Evolutionary conservation across 176 grass and related monocot species (phyloP).

Genomic region (Coix lacrymajobi): DNA sequence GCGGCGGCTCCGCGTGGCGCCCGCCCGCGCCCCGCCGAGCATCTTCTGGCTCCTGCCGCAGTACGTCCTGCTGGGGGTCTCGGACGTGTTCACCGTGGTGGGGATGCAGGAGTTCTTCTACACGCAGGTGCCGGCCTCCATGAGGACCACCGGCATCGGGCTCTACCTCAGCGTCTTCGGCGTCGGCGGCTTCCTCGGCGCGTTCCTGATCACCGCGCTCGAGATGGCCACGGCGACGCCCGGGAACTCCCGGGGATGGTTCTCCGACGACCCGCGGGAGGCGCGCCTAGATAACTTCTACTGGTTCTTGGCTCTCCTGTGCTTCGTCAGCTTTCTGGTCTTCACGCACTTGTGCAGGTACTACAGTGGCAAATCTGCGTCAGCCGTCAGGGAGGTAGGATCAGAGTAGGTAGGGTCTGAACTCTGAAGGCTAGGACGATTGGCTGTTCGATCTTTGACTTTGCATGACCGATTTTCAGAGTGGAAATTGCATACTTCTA

Average conservation of each 20-base stretch:
- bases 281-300: conserved; percentile 64
- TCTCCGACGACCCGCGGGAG: conserved; percentile 68
- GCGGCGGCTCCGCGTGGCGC: conserved; percentile 23
- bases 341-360: conserved; percentile 49
- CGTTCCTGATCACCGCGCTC: conserved; percentile 52
- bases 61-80: conserved; percentile 67
- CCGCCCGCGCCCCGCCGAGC: background rate
- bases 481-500: background rate
- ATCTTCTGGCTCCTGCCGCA: conserved; percentile 86
- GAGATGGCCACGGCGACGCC: conserved; percentile 34
- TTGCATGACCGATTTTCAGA: background rate
- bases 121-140: conserved; percentile 56
- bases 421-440: background rate
- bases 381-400: conserved; percentile 2
- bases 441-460: background rate
- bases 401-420: background rate
- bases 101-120: conserved; percentile 99
- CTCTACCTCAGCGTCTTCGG: conserved; percentile 91
- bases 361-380: conserved; percentile 31
- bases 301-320: conserved; percentile 61
- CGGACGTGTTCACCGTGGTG: conserved; percentile 76
- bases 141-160: conserved; percentile 77
- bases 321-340: conserved; percentile 58
- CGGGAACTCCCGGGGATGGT: conserved; percentile 39
- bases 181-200: conserved; percentile 71